These are phyloP conservation scores for Prillingera fragicola DNA, from an alignment of 1,284 basidiomycete genomes.

Conservation along the genomic window DNA sequence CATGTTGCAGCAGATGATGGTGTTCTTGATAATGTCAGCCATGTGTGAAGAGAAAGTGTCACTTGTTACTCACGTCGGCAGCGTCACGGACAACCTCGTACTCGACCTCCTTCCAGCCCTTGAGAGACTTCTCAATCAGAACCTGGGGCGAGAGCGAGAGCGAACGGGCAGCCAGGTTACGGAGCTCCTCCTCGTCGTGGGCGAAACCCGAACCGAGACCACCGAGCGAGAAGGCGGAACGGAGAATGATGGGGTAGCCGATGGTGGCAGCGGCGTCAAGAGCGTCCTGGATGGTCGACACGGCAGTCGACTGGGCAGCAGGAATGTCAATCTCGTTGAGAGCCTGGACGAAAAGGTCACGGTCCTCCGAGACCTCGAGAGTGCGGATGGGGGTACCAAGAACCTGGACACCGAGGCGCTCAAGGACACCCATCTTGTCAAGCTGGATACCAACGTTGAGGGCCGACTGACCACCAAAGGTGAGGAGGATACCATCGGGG, in stretches of 20 bases:
- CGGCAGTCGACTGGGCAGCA: constrained; percentile 92
- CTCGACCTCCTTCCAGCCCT: constrained; percentile 99
- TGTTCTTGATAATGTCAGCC: constrained; percentile 47
- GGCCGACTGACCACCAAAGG: constrained; percentile 97
- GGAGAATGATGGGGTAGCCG: constrained; percentile 96
- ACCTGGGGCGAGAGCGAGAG: constrained; percentile 91
- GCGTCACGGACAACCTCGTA: constrained; percentile 98
- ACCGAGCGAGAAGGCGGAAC: constrained; percentile 95
- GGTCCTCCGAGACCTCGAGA: constrained; percentile 93
- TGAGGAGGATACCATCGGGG: constrained; percentile 93
- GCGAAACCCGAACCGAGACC: constrained; percentile 99
- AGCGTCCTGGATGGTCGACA: constrained; percentile 90
- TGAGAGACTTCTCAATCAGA: constrained; percentile 95
- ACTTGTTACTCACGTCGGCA: constrained; percentile 67
- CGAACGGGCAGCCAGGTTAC: constrained; percentile 87
- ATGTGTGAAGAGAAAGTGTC: not conserved
- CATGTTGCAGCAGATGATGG: constrained; percentile 99
- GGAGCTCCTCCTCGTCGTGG: constrained; percentile 87
- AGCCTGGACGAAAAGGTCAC: constrained; percentile 94
- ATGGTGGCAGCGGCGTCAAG: constrained; percentile 85
- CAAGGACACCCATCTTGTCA: constrained; percentile 95
- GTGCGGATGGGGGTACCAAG: constrained; percentile 93
- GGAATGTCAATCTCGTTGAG: constrained; percentile 98
- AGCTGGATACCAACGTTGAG: constrained; percentile 97
- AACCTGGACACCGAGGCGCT: constrained; percentile 89